These are phyloP conservation scores for Trichoderma aggressivum DNA, from an alignment of 2,329 filamentous ascomycete genomes.

Conservation along the genomic window DNA sequence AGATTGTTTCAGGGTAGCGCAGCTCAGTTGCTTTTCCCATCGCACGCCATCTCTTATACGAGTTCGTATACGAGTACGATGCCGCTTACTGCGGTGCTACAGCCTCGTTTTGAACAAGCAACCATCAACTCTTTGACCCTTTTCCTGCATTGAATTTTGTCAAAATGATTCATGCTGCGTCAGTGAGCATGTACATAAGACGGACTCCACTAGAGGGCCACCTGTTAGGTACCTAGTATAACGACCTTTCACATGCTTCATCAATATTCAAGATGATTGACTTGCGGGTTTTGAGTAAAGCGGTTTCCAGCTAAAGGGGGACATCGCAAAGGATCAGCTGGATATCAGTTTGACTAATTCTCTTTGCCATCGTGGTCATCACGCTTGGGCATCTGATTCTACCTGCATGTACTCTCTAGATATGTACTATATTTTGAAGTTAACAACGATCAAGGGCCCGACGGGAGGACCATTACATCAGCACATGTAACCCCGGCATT, in stretches of 20 bases:
- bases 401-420: background rate
- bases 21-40: background rate
- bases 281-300: background rate
- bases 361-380: background rate
- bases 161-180: background rate
- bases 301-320: too few relatives aligned
- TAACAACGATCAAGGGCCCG: background rate
- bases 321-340: background rate
- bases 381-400: background rate
- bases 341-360: background rate
- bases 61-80: conserved; percentile 1
- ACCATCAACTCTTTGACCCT: background rate
- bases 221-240: background rate
- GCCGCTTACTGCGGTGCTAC: background rate
- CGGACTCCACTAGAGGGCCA: background rate
- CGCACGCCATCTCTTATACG: background rate
- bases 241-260: background rate
- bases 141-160: background rate
- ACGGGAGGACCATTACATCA: background rate
- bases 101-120: background rate
- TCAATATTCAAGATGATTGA: background rate
- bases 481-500: background rate
- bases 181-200: background rate
- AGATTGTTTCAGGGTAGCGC: background rate
- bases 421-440: background rate